A percentile compares a stretch with the other conserved stretches of the same genome.
These are phyloP conservation scores for Paracorniculantispora psalliotae DNA, from an alignment of 2,329 filamentous ascomycete species.

Conservation along the genomic window DNA sequence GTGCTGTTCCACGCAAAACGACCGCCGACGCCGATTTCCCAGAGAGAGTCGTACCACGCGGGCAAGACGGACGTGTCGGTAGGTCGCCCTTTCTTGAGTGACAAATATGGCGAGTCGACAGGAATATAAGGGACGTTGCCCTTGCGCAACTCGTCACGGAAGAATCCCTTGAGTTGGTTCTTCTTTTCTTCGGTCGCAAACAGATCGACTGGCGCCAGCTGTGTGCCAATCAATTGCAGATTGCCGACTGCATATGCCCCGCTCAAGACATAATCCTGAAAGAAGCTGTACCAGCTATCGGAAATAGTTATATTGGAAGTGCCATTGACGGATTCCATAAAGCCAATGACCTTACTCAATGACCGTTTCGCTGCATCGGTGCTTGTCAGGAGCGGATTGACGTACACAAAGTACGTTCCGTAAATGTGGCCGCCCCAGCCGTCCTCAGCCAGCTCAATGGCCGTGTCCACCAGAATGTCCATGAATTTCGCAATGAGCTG, in stretches of 20 bases:
- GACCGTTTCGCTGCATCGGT: neutral
- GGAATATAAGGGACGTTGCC: slow-evolving; percentile 16
- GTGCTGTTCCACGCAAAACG: slow-evolving; percentile 17
- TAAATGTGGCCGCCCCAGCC: slow-evolving; percentile 20
- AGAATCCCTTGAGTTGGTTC: slow-evolving; percentile 7
- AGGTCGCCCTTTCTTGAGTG: neutral
- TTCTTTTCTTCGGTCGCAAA: slow-evolving; percentile 2
- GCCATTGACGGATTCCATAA: neutral
- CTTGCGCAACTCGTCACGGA: slow-evolving; percentile 12
- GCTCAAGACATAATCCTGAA: slow-evolving; percentile 13
- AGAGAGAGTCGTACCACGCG: slow-evolving; percentile 17
- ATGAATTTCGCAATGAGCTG: slow-evolving; percentile 1
- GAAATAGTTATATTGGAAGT: slow-evolving; percentile 9
- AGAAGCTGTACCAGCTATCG: slow-evolving; percentile 15
- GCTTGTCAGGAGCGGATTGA: slow-evolving; percentile 4
- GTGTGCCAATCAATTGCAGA: slow-evolving; percentile 15
- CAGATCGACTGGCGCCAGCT: slow-evolving; percentile 12
- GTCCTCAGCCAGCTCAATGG: slow-evolving; percentile 15
- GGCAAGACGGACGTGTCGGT: slow-evolving; percentile 15
- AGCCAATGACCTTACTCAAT: slow-evolving; percentile 3
- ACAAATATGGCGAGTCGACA: slow-evolving; percentile 13
- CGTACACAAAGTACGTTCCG: slow-evolving; percentile 16
- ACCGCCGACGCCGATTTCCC: slow-evolving; percentile 15
- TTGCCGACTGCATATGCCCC: slow-evolving; percentile 14
- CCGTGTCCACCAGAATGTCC: slow-evolving; percentile 16